Base-by-base conservation (phyloP, 2,329 filamentous ascomycete genomes). In the Claviceps sp. region DNA sequence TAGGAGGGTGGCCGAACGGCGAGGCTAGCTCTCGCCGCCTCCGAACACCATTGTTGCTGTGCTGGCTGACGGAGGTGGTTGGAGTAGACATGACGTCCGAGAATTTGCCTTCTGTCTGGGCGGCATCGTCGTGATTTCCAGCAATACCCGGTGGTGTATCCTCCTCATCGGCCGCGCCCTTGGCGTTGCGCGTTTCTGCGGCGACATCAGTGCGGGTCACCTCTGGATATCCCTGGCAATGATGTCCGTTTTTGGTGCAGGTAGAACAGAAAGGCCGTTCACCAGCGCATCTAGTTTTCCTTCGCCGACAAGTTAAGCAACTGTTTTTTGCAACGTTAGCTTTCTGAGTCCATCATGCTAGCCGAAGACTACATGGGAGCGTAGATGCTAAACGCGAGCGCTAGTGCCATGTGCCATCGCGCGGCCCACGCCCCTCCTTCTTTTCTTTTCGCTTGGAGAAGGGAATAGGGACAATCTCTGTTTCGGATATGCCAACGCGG, bases 231-330 rank as follows among this genome's bases (percentile, higher is more conserved):
- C 85, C 84, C 40, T 84, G 67, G 63, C 85, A 89, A 16, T 70
- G 68, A 61, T 88, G 84, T 10, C 82, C 81, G 61, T 85, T 85
- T 59, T 85, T 84, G 54, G 77, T 75, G 60, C 85, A 89, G 11
- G 85, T 88, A 54, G 82, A 83, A 67, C 85, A 88, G 19, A 76
- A 69, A 53, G 85, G 85, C 56, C 82, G 80, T 67, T 87, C 84
- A 56, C 85, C 85, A 46, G 82, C 84, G 65, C 85, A 88, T 64
- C 84, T 75, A 50, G 84, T 88, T 69, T 88, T 89, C 62, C 85
- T 78, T 65, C 82, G 85, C 60, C 85, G 82, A 69, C 85, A 89
- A 43, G 84, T 87, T 62, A 81, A 71, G 67, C 84, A 87, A 55
- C 81, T 85, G 37, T 30, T 40, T 19, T 30, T 34, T 4, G 30